Evolutionary conservation across 1,284 basidiomycete genomes (phyloP).

Genomic region (Leccinum pallidistipes): DNA sequence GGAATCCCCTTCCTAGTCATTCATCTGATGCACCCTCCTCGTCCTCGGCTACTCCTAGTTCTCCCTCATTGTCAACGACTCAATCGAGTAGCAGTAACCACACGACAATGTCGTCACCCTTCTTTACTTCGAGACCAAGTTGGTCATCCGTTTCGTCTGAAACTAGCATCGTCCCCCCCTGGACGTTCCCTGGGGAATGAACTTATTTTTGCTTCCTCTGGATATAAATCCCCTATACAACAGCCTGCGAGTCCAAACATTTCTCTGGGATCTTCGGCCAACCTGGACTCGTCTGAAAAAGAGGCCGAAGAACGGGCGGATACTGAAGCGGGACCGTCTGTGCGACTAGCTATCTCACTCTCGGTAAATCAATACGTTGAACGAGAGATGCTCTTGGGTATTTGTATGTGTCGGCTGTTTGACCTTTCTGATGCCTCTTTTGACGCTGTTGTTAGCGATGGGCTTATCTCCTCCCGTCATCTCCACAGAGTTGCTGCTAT

Average conservation of each 20-base stretch:
- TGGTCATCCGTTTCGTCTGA: conserved; percentile 35
- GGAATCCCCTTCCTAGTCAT: conserved; percentile 13
- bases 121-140: conserved; percentile 23
- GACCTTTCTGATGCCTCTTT: neutral
- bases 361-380: conserved; percentile 62
- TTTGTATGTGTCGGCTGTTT: conserved; percentile 54
- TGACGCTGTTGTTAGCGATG: conserved; percentile 47
- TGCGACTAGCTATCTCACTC: conserved; percentile 21
- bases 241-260: conserved; percentile 27
- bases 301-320: conserved; percentile 18
- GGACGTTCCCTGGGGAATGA: conserved; percentile 24
- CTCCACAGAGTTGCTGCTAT: conserved; percentile 45
- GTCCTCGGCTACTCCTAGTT: conserved; percentile 10
- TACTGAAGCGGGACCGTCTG: conserved; percentile 22
- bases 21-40: conserved; percentile 11
- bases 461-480: conserved; percentile 63
- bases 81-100: conserved; percentile 22
- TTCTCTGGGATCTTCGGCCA: conserved; percentile 21
- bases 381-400: conserved; percentile 55
- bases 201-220: conserved; percentile 8
- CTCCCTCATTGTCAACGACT: conserved; percentile 19
- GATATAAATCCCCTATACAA: conserved; percentile 22
- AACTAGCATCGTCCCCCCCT: conserved; percentile 5
- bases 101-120: conserved; percentile 7
- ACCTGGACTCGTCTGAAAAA: conserved; percentile 20